Evolutionary conservation across 139 green algal species (phyloP), one percentile per base, ranked within the genome.

Genomic region (Protoeuglena noctilucae): DNA sequence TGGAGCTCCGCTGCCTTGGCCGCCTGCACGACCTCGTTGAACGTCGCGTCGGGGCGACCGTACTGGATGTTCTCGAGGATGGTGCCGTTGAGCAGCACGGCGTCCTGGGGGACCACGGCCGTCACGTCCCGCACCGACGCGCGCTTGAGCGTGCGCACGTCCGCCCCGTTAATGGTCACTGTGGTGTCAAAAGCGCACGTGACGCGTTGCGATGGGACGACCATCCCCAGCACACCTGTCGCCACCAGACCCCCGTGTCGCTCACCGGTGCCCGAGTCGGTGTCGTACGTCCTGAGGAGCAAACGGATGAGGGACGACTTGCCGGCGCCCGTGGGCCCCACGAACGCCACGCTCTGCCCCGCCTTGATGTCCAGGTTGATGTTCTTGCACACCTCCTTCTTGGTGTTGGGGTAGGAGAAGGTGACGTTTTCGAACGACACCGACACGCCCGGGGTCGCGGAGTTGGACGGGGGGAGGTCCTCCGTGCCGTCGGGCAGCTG

Each of bases 21-120:
- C 1, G 78, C 79, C 29, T 59, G 49, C 12, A 51, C 21, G 45
- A 9, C 16, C n/a, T 51, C 18, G 12, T 51, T 6, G 28, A 75
- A 53, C 3, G 27, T 74, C 5, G 79, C 76, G 1, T 55, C 58
- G 3, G 77, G 78, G 19, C 73, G 69, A 21, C 79, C 79, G 31
- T 55, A 80, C 51, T 63, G 64, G 48, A 86, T 82, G 69, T 86
- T 89, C 18, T 78, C 47, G 46, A 75, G 54, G 56, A 88, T 81
- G 40, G 65, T 73, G 56, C 81, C 74, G 58, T 85, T 82, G 61
- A 80, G 78, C 0, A 85, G 71, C 29, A 79, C 71, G 0, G 74
- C 84, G 29, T 87, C 83, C 64, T 94, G 79, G 6, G 83, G 90
- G 18, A 98, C 88, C 17, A 98, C 85, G 0, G 80, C 90, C 21